Evolutionary conservation across 1,284 basidiomycete genomes (phyloP), one percentile per base, ranked within the genome.

Genomic region (Trichosporon sp.): DNA sequence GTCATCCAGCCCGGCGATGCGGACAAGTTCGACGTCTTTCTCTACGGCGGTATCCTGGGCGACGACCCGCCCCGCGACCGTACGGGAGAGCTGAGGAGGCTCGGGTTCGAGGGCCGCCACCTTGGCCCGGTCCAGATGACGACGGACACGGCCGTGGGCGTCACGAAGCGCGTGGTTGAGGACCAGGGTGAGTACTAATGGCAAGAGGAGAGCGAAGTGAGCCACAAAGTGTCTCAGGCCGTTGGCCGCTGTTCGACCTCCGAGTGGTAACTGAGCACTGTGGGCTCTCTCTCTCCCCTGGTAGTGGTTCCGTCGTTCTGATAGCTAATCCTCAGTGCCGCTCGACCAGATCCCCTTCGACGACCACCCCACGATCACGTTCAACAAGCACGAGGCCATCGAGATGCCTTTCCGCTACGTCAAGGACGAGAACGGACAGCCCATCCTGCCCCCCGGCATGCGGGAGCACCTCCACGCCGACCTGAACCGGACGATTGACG

Each of bases 51-150:
- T 4, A 87, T 86, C 31, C 74, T 84, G 32, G 81, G 85, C 70
- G 81, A 83, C 73, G 80, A 84, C 75, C 81, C 82, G 35, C 80
- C 83, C 56, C 72, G 82, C 66, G 85, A 86, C 74, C 77, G 86
- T 63, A 99, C 96, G 0, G 88, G 90, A 2, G 93, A 96, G 80
- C 88, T 99, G 56, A 90, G 97, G 35, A 87, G 87, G 14, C 85
- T 95, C 16, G 94, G 94, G 0, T 98, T 97, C 80, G 92, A 93
- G 0, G 88, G 88, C 2, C 88, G 95, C 32, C 92, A 92, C 82
- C 86, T 97, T 4, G 93, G 93, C 0, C 86, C 89, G 0, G 86
- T 94, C 1, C 97, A 99, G 83, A 99, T 99, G 96, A 98, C 96
- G 32, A 99, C 96, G 0, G 96, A 99, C 82, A 98, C 96, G 0